Evolutionary conservation across 495 filamentous ascomycete species (phyloP).

Genomic region (Lentithecium fluviatile): DNA sequence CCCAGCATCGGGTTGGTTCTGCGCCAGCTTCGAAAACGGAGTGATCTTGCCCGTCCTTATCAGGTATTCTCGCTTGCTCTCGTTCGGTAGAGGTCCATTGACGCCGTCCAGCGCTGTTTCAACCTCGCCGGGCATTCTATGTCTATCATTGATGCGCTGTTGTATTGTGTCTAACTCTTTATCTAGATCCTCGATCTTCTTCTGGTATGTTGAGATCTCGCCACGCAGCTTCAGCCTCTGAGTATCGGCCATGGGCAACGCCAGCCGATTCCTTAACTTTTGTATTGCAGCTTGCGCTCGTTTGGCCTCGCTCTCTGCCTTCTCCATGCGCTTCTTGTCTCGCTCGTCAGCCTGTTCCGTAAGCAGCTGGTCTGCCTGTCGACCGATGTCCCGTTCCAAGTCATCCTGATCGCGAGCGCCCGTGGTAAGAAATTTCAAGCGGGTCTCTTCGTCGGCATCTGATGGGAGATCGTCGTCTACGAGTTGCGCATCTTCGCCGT

Average conservation of each 20-base stretch:
- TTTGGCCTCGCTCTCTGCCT: conserved; percentile 57
- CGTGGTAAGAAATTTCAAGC: conserved; percentile 66
- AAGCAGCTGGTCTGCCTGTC: conserved; percentile 72
- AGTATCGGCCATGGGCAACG: conserved; percentile 50
- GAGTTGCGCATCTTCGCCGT: conserved; percentile 2
- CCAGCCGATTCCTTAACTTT: conserved; percentile 52
- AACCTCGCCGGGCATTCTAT: conserved; percentile 50
- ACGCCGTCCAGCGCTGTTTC: conserved; percentile 47
- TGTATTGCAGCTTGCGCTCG: conserved; percentile 52
- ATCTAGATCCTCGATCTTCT: conserved; percentile 58
- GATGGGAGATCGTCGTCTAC: conserved; percentile 1
- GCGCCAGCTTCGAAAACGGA: conserved; percentile 72
- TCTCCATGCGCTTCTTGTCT: conserved; percentile 82
- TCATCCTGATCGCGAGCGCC: conserved; percentile 83
- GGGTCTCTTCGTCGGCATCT: conserved; percentile 55
- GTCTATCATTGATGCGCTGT: conserved; percentile 71
- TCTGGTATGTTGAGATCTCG: conserved; percentile 63
- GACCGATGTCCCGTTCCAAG: conserved; percentile 49
- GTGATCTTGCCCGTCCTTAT: conserved; percentile 97
- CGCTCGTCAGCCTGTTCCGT: conserved; percentile 82
- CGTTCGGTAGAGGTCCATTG: conserved; percentile 65
- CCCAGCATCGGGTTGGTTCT: conserved; percentile 55
- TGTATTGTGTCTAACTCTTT: conserved; percentile 76
- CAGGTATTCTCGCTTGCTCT: conserved; percentile 82
- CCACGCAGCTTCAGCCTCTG: conserved; percentile 53